These are phyloP conservation scores for Arabis hirsuta DNA, from an alignment of 345 rosid species.

Conservation along the genomic window DNA sequence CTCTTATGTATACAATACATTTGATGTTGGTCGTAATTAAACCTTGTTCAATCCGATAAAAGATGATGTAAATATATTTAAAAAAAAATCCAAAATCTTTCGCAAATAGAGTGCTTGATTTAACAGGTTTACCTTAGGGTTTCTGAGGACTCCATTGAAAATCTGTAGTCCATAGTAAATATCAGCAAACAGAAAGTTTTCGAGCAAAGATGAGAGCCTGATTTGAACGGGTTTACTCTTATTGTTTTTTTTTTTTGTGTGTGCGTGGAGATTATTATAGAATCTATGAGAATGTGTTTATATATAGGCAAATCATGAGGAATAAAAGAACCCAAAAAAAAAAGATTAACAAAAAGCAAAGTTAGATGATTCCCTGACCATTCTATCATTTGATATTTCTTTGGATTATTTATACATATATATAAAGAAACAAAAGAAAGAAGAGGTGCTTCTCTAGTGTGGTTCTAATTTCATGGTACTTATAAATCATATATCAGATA, in stretches of 20 bases:
- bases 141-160: constrained; percentile 30
- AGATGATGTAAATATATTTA: background rate
- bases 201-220: background rate
- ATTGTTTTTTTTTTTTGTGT: background rate
- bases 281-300: background rate
- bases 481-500: too few species aligned
- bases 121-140: constrained; percentile 21
- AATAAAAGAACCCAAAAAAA: background rate
- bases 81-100: background rate
- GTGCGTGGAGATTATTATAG: constrained; percentile 4
- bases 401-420: too few species aligned
- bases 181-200: background rate
- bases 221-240: background rate
- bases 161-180: constrained; percentile 20
- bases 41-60: background rate
- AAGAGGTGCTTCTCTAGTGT: too few species aligned
- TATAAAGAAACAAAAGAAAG: too few species aligned
- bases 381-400: background rate
- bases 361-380: constrained; percentile 28
- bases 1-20: background rate
- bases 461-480: too few species aligned
- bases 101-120: background rate
- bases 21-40: background rate
- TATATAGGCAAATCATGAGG: constrained; percentile 29
- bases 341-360: background rate